Conservation (phyloP, 2,329 filamentous ascomycete genomes). For the Colletotrichum tofieldiae region DNA sequence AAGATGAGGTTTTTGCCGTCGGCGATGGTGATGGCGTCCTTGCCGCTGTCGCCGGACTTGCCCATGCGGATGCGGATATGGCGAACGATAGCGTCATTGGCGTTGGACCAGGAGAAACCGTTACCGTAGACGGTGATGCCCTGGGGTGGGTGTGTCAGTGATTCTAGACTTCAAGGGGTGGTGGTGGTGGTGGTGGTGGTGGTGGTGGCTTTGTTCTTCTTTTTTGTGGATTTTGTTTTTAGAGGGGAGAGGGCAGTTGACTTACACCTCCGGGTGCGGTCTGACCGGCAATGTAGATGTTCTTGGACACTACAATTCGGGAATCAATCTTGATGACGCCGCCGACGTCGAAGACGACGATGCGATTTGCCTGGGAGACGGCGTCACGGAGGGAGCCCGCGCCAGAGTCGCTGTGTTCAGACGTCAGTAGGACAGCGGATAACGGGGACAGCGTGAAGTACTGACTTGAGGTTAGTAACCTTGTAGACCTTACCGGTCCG, state of each 20-base stretch:
- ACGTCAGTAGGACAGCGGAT: background rate
- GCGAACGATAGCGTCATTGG: conserved; percentile 68
- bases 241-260: conserved; percentile 41
- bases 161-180: background rate
- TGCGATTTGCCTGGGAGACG: conserved; percentile 63
- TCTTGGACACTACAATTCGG: conserved; percentile 63
- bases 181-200: background rate
- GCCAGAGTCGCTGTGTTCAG: conserved; percentile 57
- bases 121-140: conserved; percentile 69
- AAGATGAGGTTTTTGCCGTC: conserved; percentile 69
- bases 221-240: too few species aligned
- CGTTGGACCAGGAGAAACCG: conserved; percentile 66
- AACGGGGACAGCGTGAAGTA: background rate
- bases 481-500: conserved; percentile 63
- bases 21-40: conserved; percentile 69
- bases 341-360: conserved; percentile 65
- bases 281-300: conserved; percentile 66
- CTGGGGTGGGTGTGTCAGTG: conserved; percentile 39
- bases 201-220: background rate
- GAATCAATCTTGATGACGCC: conserved; percentile 64
- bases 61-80: conserved; percentile 71
- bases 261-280: conserved; percentile 64
- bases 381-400: conserved; percentile 66
- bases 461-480: conserved; percentile 62
- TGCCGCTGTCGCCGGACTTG: conserved; percentile 64